Percentiles rank a stretch among this genome's conserved stretches.
These are phyloP conservation scores for Cytospora paraplurivora DNA, from an alignment of 2,329 filamentous ascomycete species.

Conservation along the genomic window DNA sequence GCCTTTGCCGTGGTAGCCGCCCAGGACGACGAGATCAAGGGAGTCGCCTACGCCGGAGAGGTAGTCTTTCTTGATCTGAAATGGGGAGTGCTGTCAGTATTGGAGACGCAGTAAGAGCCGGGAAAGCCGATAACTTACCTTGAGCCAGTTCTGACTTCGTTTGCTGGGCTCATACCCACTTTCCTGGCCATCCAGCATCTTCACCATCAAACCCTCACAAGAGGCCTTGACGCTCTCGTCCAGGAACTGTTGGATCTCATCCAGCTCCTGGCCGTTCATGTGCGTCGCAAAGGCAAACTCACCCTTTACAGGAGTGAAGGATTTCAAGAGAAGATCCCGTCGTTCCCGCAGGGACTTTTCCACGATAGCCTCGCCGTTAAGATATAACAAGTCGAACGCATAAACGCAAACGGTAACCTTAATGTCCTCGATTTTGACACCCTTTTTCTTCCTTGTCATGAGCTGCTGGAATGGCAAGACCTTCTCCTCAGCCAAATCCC, in stretches of 20 bases:
- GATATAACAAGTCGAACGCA: conserved; percentile 90
- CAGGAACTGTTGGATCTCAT: conserved; percentile 88
- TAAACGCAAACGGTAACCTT: conserved; percentile 98
- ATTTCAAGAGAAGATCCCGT: conserved; percentile 69
- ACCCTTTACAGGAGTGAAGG: conserved; percentile 79
- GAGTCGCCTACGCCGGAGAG: conserved; percentile 92
- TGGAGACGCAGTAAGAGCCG: neutral
- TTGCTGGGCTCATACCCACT: conserved; percentile 96
- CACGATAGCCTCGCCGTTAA: conserved; percentile 89
- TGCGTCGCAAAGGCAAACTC: conserved; percentile 89
- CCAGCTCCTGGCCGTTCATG: conserved; percentile 84
- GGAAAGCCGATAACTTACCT: conserved; percentile 54
- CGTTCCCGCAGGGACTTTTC: conserved; percentile 85
- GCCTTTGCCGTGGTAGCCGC: conserved; percentile 90
- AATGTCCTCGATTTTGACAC: conserved; percentile 92
- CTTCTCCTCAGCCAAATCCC: conserved; percentile 94
- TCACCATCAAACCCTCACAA: conserved; percentile 98
- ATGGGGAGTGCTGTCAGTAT: conserved; percentile 31
- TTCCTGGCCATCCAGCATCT: conserved; percentile 94
- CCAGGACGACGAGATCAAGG: conserved; percentile 91
- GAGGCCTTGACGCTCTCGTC: conserved; percentile 95
- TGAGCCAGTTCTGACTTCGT: conserved; percentile 96
- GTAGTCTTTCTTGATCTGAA: conserved; percentile 94
- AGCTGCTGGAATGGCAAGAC: conserved; percentile 96
- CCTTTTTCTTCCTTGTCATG: conserved; percentile 97